Evolutionary conservation across 2,329 filamentous ascomycete genomes (phyloP), one percentile per base, ranked within the genome.

Genomic region (Torrubiellomyces zombiae): DNA sequence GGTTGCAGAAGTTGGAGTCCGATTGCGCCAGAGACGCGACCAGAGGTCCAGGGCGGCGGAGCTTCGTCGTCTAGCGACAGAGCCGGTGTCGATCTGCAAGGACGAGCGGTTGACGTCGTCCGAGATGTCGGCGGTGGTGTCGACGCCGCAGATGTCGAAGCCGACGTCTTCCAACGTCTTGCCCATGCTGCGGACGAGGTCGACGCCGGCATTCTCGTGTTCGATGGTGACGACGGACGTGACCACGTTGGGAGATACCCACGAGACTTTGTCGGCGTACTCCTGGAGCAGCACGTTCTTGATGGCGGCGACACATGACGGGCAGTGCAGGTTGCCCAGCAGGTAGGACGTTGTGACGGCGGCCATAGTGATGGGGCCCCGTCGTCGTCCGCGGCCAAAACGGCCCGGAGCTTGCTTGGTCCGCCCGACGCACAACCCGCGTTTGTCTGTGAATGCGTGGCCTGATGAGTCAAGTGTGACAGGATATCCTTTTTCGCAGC

Each of bases 311-410:
- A 80, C 68, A 45, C 77, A 83, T 31, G 75, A 77, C 9, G 75
- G 71, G 51, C 77, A 82, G 50, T 83, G 77, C n/a, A 83, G 59
- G 46, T 83, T 82, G 32, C 63, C 67, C 37, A 83, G 56, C 32
- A 81, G 59, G 40, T 75, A 69, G 17, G 67, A 73, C 2, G 67
- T 74, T 9, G 59, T 64, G 30, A 56, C 45, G 30, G 45, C 39
- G n/a, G n/a, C n/a, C n/a, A n/a, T n/a, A n/a, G n/a, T n/a, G n/a
- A n/a, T 25, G 26, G 27, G 11, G 15, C 29, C 17, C 22, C 11
- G n/a, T n/a, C n/a, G n/a, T n/a, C n/a, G n/a, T n/a, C n/a, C n/a
- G n/a, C n/a, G n/a, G n/a, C n/a, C n/a, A n/a, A n/a, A n/a, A n/a
- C n/a, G n/a, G n/a, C n/a, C n/a, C n/a, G n/a, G n/a, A n/a, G n/a